phyloP scores from a whole-genome alignment of 2,329 filamentous ascomycete species.

The Fusarium papillatum region DNA sequence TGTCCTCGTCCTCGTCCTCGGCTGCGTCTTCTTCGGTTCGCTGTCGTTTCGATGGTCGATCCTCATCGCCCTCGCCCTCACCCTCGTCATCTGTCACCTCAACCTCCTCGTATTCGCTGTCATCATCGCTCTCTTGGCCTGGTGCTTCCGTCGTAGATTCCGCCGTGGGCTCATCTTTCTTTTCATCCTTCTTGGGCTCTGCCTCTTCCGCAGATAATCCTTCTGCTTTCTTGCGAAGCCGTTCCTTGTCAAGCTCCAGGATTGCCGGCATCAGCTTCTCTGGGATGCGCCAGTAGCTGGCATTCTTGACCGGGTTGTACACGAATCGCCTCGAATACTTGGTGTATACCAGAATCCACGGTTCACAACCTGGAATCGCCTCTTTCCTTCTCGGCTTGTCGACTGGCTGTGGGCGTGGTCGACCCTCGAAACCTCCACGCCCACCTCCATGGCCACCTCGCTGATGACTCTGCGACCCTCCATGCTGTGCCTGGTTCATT shows the following conservation, averaged over 20 bases:
- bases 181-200: constrained; percentile 17
- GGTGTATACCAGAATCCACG: constrained; percentile 95
- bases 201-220: constrained; percentile 45
- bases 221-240: constrained; percentile 71
- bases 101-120: constrained; percentile 83
- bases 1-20: constrained; percentile 60
- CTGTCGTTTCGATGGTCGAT: constrained; percentile 72
- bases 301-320: constrained; percentile 86
- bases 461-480: constrained; percentile 47
- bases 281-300: constrained; percentile 97
- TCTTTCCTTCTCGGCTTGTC: constrained; percentile 88
- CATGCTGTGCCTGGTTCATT: constrained; percentile 58
- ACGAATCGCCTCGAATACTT: constrained; percentile 92
- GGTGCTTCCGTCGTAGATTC: constrained; percentile 2
- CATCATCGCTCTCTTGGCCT: constrained; percentile 50
- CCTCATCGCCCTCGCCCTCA: constrained; percentile 54
- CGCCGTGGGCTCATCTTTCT: background rate
- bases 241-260: constrained; percentile 78
- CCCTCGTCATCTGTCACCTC: constrained; percentile 68
- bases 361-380: constrained; percentile 82
- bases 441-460: constrained; percentile 50
- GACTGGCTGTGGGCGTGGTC: constrained; percentile 75
- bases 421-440: constrained; percentile 66
- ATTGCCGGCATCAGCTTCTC: constrained; percentile 87
- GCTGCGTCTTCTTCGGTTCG: constrained; percentile 73